A percentile compares a stretch with the other conserved stretches of the same genome.
Conservation (phyloP, 345 rosid species). For the Cardamine resedifolia region DNA sequence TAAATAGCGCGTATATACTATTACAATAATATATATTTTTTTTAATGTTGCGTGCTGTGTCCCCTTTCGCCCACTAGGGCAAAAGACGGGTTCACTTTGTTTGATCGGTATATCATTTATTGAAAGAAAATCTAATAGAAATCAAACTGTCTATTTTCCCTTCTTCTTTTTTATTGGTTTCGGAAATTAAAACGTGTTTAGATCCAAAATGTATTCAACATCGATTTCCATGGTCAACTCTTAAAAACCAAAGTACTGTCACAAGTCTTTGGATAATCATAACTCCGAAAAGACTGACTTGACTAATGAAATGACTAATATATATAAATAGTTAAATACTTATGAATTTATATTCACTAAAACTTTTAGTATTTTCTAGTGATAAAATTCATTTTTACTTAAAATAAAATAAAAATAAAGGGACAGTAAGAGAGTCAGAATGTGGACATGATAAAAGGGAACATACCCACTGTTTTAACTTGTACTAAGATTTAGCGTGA, state of each 20-base stretch:
- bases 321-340: background rate
- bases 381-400: background rate
- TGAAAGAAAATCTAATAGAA: background rate
- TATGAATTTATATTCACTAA: background rate
- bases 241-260: conserved; percentile 16
- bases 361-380: background rate
- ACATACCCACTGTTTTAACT: background rate
- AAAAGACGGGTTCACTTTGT: conserved; percentile 29
- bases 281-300: conserved; percentile 20
- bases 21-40: too few relatives aligned
- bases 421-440: conserved; percentile 8
- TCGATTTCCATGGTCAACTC: conserved; percentile 22
- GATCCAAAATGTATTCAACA: background rate
- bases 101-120: conserved; percentile 13
- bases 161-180: background rate
- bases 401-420: background rate
- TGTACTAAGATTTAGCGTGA: conserved; percentile 22
- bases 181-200: background rate
- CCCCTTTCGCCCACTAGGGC: conserved; percentile 33
- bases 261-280: background rate
- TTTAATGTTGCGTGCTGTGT: conserved; percentile 36
- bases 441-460: background rate
- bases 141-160: background rate
- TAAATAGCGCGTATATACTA: too few relatives aligned
- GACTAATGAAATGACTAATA: conserved; percentile 6